Base-by-base conservation (phyloP, 108 stramenopile species). In the Nitzschia palea region DNA sequence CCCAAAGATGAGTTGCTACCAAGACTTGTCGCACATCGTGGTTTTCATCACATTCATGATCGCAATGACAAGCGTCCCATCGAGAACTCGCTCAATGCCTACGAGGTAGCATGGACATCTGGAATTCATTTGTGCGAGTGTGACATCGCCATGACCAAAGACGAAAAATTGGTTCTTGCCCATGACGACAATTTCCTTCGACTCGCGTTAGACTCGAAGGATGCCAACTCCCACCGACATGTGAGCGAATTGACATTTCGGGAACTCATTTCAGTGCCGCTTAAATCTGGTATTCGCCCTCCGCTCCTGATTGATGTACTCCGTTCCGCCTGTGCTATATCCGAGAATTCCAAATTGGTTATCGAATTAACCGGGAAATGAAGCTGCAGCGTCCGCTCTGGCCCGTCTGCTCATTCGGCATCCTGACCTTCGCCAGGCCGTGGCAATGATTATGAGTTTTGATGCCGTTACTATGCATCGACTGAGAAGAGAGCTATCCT, bases 291-390 rank as follows among this genome's bases (percentile, higher is more conserved):
- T n/a, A 40, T 77, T 22, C 77, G 89, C 12, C 84, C 86, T 17
- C 86, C 89, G 3, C 57, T 90, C 36, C 61, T 90, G n/a, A 44
- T 87, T 37, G 89, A 90, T 67, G 89, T 90, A 1, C 66, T 90
- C 4, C 71, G 79, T 8, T 74, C 74, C 28, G 89, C 89, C 1
- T 76, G 71, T 48, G 82, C 84, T 8, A 84, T 90, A 43, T 85
- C 83, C 15, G 80, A 74, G 14, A 44, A 72, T 9, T 65, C 84
- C 9, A 73, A 76, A 44, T 66, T 90, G 9, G 76, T 90, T 36
- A 76, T 90, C 52, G 89, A 90, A 71, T 84, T 90, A 90, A 72
- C 86, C 89, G 4, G 89, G 89, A 40, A 90, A 90, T 44, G 67
- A 75, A 42, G 75, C 70, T 50, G 86, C 89, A 4, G 85, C 82